Conservation (phyloP, 148 eudicot genomes). For the Cornus suecica region DNA sequence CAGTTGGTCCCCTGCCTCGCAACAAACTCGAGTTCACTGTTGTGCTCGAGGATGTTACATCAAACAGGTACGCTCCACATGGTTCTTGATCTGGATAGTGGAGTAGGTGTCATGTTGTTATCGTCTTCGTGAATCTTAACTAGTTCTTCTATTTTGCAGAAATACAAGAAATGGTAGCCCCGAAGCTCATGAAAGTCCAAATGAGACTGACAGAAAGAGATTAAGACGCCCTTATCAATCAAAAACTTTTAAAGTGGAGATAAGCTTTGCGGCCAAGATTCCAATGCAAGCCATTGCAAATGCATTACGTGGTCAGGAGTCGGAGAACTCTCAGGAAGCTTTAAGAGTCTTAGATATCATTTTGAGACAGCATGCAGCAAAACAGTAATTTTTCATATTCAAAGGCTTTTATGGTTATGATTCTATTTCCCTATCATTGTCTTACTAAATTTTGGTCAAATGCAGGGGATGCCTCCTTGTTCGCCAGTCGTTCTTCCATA, state of each 20-base stretch:
- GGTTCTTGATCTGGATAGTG: not conserved
- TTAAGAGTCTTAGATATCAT: constrained; percentile 84
- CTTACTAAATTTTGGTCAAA: not conserved
- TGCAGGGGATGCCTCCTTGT: constrained; percentile 94
- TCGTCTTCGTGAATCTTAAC: not conserved
- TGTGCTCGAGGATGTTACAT: constrained; percentile 67
- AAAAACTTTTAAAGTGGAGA: constrained; percentile 77
- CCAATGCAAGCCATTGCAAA: constrained; percentile 88
- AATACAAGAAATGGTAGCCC: constrained; percentile 56
- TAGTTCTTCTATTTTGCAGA: constrained; percentile 26
- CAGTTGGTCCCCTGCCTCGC: constrained; percentile 78
- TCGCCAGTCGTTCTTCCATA: constrained; percentile 85
- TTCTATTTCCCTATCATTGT: not conserved
- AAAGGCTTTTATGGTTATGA: not conserved
- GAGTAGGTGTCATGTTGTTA: not conserved
- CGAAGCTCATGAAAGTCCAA: constrained; percentile 36
- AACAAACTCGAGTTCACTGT: constrained; percentile 83
- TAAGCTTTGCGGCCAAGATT: constrained; percentile 87
- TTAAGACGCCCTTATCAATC: constrained; percentile 62
- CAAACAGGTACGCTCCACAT: constrained; percentile 47
- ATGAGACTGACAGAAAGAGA: constrained; percentile 64
- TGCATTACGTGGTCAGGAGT: constrained; percentile 83
- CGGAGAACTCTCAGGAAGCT: constrained; percentile 84
- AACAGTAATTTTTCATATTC: constrained; percentile 53
- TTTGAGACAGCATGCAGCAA: constrained; percentile 92